Base-by-base conservation (phyloP, 768 basidiomycete genomes). In the Kwoniella shandongensis region DNA sequence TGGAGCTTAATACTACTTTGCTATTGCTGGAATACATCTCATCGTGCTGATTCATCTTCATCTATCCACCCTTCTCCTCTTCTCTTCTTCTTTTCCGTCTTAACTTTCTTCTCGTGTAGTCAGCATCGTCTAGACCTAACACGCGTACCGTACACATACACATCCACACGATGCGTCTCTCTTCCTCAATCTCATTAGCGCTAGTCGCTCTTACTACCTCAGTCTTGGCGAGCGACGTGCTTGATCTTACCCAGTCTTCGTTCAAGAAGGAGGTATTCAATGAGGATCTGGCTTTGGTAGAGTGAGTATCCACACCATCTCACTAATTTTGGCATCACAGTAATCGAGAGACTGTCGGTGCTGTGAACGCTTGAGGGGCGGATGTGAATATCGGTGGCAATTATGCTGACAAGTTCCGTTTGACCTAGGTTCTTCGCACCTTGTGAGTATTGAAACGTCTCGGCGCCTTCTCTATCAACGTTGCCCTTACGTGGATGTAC, bases 281-380 rank as follows among this genome's bases (percentile, higher is more conserved):
- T 2, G 88, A 90, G 72, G 74, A 85, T 18, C 79, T 94, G 62
- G 84, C 91, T 61, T 82, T 98, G 27, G 88, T 97, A 60, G 94
- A 98, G 81, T 98, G 92, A 85, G 94, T 89, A 13, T 26, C 4
- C 12, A 6, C 8, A 15, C 15, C 23, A n/a, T 10, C n/a, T n/a
- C 25, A 10, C 27, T 5, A 51, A n/a, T 13, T 26, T n/a, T 32
- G 26, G 20, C 32, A 23, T 3, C n/a, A 49, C 8, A 27, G 23
- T 5, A 36, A 40, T 39, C 35, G 18, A 3, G 17, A 32, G n/a
- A 22, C n/a, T 47, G n/a, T n/a, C n/a, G n/a, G n/a, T n/a, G n/a
- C n/a, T n/a, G n/a, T 26, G 45, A 29, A 47, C n/a, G n/a, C n/a
- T 17, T 6, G 32, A 35, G 6, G n/a, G 6, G 7, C 11, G 17